These are phyloP conservation scores for Phytophthora macrochlamydospora DNA, from an alignment of 352 stramenopile species.

Conservation along the genomic window DNA sequence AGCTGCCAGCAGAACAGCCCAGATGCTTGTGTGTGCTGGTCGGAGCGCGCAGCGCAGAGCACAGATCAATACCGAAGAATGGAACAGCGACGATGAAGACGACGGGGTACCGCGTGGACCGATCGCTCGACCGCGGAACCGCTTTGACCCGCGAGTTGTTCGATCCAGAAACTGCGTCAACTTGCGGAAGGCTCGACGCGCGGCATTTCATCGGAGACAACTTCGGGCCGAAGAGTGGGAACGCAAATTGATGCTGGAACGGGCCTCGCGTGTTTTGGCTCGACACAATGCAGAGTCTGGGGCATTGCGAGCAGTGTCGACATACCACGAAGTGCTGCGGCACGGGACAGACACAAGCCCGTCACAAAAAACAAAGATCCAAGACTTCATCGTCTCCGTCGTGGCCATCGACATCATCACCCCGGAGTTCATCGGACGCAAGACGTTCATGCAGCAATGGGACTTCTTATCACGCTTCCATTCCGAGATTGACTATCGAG, in stretches of 20 bases:
- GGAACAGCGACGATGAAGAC: slow-evolving; percentile 10
- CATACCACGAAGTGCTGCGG: slow-evolving; percentile 40
- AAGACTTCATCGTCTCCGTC: slow-evolving; percentile 29
- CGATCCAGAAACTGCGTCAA: slow-evolving; percentile 10
- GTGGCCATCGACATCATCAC: slow-evolving; percentile 37
- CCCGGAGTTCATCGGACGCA: slow-evolving; percentile 36
- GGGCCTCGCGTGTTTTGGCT: slow-evolving; percentile 3
- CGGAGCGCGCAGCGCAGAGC: slow-evolving; percentile 6
- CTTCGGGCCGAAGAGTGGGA: slow-evolving; percentile 6
- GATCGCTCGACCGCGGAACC: slow-evolving; percentile 3
- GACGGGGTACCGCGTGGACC: slow-evolving; percentile 1
- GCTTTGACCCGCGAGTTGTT: slow-evolving; percentile 7
- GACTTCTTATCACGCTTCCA: slow-evolving; percentile 43
- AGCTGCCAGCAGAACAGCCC: no score
- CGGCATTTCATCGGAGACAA: slow-evolving; percentile 5
- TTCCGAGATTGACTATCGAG: slow-evolving; percentile 26
- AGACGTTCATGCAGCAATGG: slow-evolving; percentile 53
- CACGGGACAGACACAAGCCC: slow-evolving; percentile 10
- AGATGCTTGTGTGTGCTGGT: slow-evolving; percentile 10
- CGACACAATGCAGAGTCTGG: slow-evolving; percentile 34
- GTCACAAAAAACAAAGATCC: slow-evolving; percentile 5
- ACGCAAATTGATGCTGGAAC: slow-evolving; percentile 7
- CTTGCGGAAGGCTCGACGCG: slow-evolving; percentile 5
- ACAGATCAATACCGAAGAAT: background rate
- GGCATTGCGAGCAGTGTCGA: slow-evolving; percentile 35